Evolutionary conservation across 441 rosid genomes (phyloP).

Genomic region (Populus hybrid): DNA sequence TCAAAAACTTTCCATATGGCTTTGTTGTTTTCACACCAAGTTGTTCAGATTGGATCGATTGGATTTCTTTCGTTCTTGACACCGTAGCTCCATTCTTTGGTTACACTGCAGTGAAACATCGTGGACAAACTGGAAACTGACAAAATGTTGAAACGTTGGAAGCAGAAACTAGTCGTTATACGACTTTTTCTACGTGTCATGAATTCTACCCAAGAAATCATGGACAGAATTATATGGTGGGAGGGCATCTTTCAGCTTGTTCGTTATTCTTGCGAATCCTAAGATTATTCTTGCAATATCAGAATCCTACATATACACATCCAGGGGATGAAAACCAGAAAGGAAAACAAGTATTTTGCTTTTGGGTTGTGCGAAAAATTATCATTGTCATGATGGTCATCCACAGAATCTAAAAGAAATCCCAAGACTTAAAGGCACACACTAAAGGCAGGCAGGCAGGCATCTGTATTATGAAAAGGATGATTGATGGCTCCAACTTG

Average conservation of each 20-base stretch:
- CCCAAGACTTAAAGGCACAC: background rate
- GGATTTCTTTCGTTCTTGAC: background rate
- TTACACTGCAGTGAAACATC: background rate
- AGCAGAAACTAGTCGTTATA: background rate
- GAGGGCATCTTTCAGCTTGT: background rate
- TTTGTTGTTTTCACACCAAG: background rate
- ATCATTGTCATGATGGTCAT: background rate
- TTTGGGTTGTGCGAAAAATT: background rate
- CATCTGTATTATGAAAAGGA: background rate
- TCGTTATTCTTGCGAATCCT: background rate
- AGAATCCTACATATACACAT: background rate
- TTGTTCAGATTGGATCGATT: background rate
- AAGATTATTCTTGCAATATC: background rate
- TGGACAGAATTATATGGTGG: background rate
- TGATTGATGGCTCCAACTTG: background rate
- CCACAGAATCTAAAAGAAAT: background rate
- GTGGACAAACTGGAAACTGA: background rate
- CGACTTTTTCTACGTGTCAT: background rate
- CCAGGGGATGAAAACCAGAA: background rate
- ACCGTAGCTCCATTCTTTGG: background rate
- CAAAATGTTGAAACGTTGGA: background rate
- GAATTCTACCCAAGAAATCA: background rate
- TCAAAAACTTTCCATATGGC: background rate
- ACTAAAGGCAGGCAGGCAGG: background rate
- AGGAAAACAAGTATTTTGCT: background rate